Base-by-base conservation (phyloP, 139 green algal genomes). In the Zygnema cylindricum region DNA sequence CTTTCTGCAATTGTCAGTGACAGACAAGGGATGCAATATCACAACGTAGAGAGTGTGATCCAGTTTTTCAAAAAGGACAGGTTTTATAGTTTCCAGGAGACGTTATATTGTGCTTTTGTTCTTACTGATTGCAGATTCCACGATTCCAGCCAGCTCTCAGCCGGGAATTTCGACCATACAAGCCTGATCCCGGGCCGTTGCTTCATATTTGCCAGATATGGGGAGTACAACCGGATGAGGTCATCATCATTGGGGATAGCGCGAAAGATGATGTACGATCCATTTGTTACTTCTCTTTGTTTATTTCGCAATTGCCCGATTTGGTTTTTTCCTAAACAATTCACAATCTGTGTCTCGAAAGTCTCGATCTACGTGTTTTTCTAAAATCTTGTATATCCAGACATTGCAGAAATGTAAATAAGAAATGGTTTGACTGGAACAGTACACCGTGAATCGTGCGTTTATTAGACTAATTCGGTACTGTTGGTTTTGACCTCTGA, bases 231-330 rank as follows among this genome's bases (percentile, higher is more conserved):
- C 81, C 94, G 0, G 33, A 55, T 0, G 86, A 97, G 86, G 83
- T 94, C n/a, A 81, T 98, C 21, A 98, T 98, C 93, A 89, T 98
- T 33, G 96, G 96, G 0, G 96, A 98, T 92, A 94, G 81, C 1
- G 89, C 94, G 30, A 96, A 95, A 73, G 95, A 96, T 55, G 95
- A 96, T 84, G 92, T 96, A 81, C 90, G 93, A 23, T n/a, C n/a
- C n/a, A n/a, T n/a, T n/a, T n/a, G n/a, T n/a, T n/a, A n/a, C n/a
- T n/a, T n/a, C n/a, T n/a, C n/a, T n/a, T n/a, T n/a, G n/a, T n/a
- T n/a, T n/a, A n/a, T n/a, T n/a, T n/a, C n/a, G n/a, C n/a, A n/a
- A n/a, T n/a, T n/a, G n/a, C n/a, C n/a, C n/a, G n/a, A n/a, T n/a
- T n/a, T n/a, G n/a, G n/a, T n/a, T n/a, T n/a, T n/a, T n/a, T n/a